phyloP scores from a whole-genome alignment of 2,329 filamentous ascomycete genomes.

The Monosporascus sp. region DNA sequence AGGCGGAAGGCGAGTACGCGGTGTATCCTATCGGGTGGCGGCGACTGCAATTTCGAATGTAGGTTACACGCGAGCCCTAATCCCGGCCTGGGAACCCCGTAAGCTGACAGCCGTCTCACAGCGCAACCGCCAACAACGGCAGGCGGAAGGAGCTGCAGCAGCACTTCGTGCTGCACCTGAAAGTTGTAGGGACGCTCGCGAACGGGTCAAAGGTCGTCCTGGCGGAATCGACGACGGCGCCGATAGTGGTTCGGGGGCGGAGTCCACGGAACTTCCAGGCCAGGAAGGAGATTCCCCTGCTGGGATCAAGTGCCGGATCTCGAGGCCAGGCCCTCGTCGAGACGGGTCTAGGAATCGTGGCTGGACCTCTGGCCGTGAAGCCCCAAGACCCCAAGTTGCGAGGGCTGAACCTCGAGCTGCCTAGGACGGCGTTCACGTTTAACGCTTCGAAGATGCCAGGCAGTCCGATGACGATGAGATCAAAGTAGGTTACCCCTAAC shows the following conservation, averaged over 20 bases:
- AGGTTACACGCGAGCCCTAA: slow-evolving; percentile 25
- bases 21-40: slow-evolving; percentile 95
- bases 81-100: not conserved
- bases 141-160: slow-evolving; percentile 92
- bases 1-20: slow-evolving; percentile 71
- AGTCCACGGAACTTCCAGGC: slow-evolving; percentile 94
- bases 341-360: slow-evolving; percentile 55
- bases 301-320: slow-evolving; percentile 70
- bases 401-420: slow-evolving; percentile 49
- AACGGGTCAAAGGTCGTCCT: slow-evolving; percentile 79
- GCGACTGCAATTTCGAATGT: slow-evolving; percentile 83
- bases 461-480: slow-evolving; percentile 50
- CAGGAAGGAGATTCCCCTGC: slow-evolving; percentile 83
- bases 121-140: slow-evolving; percentile 94
- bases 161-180: slow-evolving; percentile 86
- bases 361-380: slow-evolving; percentile 50
- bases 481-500: slow-evolving; percentile 44
- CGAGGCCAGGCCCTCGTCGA: slow-evolving; percentile 71
- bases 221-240: slow-evolving; percentile 78
- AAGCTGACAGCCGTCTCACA: slow-evolving; percentile 19
- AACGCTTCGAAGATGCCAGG: slow-evolving; percentile 51
- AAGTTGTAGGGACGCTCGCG: slow-evolving; percentile 75
- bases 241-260: slow-evolving; percentile 88
- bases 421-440: slow-evolving; percentile 54
- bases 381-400: slow-evolving; percentile 49